Base-by-base conservation (phyloP, 768 basidiomycete genomes). In the Suillus clintonianus region DNA sequence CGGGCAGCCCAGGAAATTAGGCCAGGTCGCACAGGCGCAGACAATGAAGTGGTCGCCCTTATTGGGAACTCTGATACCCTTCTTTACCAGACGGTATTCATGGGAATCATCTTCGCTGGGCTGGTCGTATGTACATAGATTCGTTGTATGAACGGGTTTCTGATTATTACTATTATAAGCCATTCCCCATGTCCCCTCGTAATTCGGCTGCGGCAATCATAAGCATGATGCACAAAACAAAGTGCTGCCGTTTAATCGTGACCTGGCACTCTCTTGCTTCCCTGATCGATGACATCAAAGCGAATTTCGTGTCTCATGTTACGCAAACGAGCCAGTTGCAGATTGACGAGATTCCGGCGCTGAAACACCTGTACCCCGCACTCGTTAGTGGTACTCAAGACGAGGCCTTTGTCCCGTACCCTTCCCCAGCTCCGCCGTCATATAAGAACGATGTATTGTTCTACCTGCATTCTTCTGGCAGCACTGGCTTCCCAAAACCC, bases 381-480 rank as follows among this genome's bases (percentile, higher is more conserved):
- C 74, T 83, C 4, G 82, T 78, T 0, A 14, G 59, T 15, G 80
- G 82, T 62, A 62, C 61, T 32, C 32, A 50, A 2, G 17, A 64
- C 0, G 70, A 74, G 58, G 6, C 51, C 0, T 73, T 72, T 42
- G 8, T 22, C n/a, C 68, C 65, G 1, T 74, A 72, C 54, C 66
- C 67, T 37, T 55, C 61, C 6, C 3, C 60, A 8, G 1, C 24
- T 37, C 59, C 11, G 34, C 64, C 62, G 9, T 69, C 68, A 14
- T 71, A 72, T 8, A 60, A 71, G 27, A 78, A 81, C 61, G 67
- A 76, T 2, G 77, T 80, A 17, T 78, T 78, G 0, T 60, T 83
- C 15, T 81, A 84, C 24, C 66, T 84, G 61, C 83, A 84, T 62
- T 82, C 83, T 0, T 84, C 81, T 5, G 83, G 83, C 14, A 83